These are phyloP conservation scores for Ampelocalamus luodianensis DNA, from an alignment of 176 grass and related monocot genomes.

Conservation along the genomic window DNA sequence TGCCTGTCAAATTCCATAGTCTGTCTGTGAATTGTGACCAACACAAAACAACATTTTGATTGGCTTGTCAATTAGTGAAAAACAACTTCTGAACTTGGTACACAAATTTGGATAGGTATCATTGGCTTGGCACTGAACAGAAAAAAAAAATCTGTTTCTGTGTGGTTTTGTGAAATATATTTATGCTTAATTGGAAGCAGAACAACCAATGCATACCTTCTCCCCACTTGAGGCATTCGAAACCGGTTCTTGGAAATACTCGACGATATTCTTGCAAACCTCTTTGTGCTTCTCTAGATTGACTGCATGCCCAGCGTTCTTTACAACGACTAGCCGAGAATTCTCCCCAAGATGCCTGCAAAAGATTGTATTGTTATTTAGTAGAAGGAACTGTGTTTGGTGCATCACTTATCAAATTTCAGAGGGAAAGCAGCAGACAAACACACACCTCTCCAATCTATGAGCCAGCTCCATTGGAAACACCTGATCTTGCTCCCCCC, in stretches of 20 bases:
- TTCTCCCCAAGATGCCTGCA: constrained; percentile 70
- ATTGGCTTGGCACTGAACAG: not conserved
- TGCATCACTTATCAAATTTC: not conserved
- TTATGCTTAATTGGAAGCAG: constrained; percentile 7
- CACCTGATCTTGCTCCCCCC: constrained; percentile 84
- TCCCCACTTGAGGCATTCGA: not conserved
- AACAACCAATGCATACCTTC: constrained; percentile 30
- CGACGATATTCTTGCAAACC: constrained; percentile 59
- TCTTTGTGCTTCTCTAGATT: constrained; percentile 81
- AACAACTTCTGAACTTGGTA: not conserved
- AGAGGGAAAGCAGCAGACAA: not conserved
- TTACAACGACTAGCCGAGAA: constrained; percentile 68
- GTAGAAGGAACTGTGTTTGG: not conserved
- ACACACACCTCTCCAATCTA: constrained; percentile 77
- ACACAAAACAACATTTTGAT: not conserved
- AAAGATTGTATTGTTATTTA: constrained; percentile 6
- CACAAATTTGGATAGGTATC: not conserved
- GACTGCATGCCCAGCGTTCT: constrained; percentile 79
- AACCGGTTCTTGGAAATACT: constrained; percentile 43
- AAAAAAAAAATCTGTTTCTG: not conserved
- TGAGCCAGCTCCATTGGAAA: constrained; percentile 87
- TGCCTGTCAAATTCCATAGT: not conserved
- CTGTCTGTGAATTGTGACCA: not conserved
- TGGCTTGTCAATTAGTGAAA: not conserved
- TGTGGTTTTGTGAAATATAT: not conserved